A percentile compares a stretch with the other conserved stretches of the same genome.
Conservation (phyloP, 1,284 basidiomycete species). For the Trametes hirsuta region DNA sequence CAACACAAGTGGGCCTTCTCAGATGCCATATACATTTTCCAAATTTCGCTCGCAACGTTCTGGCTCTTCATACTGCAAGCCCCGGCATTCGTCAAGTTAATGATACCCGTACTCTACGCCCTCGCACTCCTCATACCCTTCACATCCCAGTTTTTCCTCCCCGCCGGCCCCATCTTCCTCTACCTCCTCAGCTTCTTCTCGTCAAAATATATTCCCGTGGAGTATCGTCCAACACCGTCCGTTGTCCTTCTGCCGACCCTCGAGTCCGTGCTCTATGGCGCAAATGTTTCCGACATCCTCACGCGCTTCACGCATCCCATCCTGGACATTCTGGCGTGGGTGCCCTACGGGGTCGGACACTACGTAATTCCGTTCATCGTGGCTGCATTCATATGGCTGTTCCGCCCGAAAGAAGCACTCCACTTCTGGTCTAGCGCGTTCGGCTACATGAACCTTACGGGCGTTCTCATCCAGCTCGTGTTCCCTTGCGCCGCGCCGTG, state of each 20-base stretch:
- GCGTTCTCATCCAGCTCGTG: constrained; percentile 88
- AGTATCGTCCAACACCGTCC: constrained; percentile 81
- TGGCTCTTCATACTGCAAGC: constrained; percentile 80
- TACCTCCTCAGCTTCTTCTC: constrained; percentile 90
- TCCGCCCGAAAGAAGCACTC: constrained; percentile 78
- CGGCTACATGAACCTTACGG: constrained; percentile 92
- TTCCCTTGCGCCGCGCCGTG: constrained; percentile 96
- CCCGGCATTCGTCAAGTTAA: constrained; percentile 76
- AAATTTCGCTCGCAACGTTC: constrained; percentile 68
- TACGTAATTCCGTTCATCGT: constrained; percentile 86
- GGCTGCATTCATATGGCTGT: constrained; percentile 78
- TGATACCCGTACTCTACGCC: constrained; percentile 77
- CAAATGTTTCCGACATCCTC: constrained; percentile 95
- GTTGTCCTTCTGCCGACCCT: constrained; percentile 93
- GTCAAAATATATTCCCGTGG: constrained; percentile 81
- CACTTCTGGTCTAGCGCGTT: constrained; percentile 90
- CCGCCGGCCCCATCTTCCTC: constrained; percentile 84
- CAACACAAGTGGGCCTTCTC: constrained; percentile 62
- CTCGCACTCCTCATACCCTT: constrained; percentile 80
- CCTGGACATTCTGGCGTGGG: constrained; percentile 93
- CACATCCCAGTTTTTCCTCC: constrained; percentile 92
- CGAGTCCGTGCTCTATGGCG: constrained; percentile 93
- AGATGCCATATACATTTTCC: constrained; percentile 68
- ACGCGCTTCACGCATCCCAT: constrained; percentile 92
- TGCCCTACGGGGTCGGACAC: constrained; percentile 94